Conservation (phyloP, 805 yeast genomes). For the Nematodospora valgi region DNA sequence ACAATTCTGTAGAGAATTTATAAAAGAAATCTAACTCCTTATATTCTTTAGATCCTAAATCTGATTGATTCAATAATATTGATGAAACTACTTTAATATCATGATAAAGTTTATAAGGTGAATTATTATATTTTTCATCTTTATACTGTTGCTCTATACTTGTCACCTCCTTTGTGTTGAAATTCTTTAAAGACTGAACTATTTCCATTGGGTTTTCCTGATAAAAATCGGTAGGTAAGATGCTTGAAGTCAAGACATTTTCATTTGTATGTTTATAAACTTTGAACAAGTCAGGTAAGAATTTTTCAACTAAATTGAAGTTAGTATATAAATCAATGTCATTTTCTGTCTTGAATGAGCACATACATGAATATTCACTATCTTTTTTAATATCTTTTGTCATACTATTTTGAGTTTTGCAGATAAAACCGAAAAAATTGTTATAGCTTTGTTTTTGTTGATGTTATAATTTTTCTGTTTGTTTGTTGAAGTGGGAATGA, state of each 20-base stretch:
- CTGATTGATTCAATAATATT: conserved; percentile 42
- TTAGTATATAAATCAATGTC: conserved; percentile 6
- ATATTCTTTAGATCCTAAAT: conserved; percentile 49
- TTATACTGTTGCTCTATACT: conserved; percentile 42
- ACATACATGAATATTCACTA: conserved; percentile 7
- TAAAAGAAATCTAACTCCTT: conserved; percentile 57
- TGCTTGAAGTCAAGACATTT: conserved; percentile 15
- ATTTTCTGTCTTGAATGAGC: not conserved
- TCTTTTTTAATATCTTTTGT: conserved; percentile 8
- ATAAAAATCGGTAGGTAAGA: conserved; percentile 44
- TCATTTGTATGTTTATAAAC: conserved; percentile 27
- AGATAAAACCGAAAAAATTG: conserved; percentile 5
- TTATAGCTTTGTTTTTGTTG: too few relatives aligned
- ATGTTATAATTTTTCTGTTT: too few relatives aligned
- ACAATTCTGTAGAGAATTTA: conserved; percentile 57
- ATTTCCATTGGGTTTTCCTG: conserved; percentile 45
- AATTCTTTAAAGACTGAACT: conserved; percentile 26
- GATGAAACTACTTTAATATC: conserved; percentile 61
- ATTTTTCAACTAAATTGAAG: conserved; percentile 9
- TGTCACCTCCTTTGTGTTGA: conserved; percentile 19
- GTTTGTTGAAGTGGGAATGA: too few relatives aligned
- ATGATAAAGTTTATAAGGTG: conserved; percentile 59
- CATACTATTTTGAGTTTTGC: conserved; percentile 7
- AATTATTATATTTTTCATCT: conserved; percentile 35
- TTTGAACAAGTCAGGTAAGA: conserved; percentile 20